phyloP scores from a whole-genome alignment of 108 stramenopile genomes.

The Nitzschia inconspicua region DNA sequence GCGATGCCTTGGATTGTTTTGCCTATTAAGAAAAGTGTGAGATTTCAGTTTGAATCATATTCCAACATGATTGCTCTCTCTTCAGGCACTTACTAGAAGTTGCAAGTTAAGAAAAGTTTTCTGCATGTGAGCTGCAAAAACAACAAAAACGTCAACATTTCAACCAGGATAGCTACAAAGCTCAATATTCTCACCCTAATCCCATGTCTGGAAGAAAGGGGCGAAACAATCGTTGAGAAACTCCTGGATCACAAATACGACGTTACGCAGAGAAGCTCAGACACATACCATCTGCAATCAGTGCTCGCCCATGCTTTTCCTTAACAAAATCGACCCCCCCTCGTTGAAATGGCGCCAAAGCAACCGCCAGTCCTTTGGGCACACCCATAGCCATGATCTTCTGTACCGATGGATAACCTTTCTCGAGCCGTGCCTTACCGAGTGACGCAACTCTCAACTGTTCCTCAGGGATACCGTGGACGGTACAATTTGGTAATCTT shows the following conservation, averaged over 20 bases:
- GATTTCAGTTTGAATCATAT: no score
- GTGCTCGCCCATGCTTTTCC: constrained; percentile 76
- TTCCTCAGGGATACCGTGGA: constrained; percentile 55
- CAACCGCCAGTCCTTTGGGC: constrained; percentile 42
- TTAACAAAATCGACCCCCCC: constrained; percentile 83
- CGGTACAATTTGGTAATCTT: constrained; percentile 17
- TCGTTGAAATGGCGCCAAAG: constrained; percentile 84
- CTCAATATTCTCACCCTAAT: no score
- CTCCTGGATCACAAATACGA: constrained; percentile 10
- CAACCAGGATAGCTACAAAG: no score
- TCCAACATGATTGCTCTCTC: no score
- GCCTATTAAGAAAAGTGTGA: no score
- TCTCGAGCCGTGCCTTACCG: constrained; percentile 61
- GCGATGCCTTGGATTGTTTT: constrained; percentile 92
- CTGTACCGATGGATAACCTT: constrained; percentile 45
- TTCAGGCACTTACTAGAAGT: no score
- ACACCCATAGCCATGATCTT: constrained; percentile 58
- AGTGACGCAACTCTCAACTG: constrained; percentile 72
- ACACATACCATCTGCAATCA: constrained; percentile 77
- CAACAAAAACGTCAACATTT: no score
- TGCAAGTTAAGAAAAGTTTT: no score
- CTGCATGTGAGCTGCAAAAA: no score
- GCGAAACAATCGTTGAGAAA: not conserved
- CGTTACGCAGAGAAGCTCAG: not conserved
- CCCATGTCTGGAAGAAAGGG: constrained; percentile 34